phyloP scores from a whole-genome alignment of 495 filamentous ascomycete species.

The Neurospora cerealis region DNA sequence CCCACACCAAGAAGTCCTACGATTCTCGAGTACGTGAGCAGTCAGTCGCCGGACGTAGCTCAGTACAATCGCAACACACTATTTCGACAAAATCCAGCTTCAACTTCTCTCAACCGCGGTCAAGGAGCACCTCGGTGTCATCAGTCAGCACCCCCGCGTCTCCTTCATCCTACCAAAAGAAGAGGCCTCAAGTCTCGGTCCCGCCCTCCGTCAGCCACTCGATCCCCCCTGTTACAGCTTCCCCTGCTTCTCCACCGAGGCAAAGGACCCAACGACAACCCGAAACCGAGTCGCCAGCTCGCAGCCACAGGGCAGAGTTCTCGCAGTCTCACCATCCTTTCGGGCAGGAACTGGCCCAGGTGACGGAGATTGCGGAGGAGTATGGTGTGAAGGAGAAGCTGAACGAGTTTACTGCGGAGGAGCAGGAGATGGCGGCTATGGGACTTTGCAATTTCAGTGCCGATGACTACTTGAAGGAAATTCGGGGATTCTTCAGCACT shows the following conservation, averaged over 20 bases:
- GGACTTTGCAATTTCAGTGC: constrained; percentile 68
- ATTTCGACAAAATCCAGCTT: constrained; percentile 36
- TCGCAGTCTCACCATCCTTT: constrained; percentile 43
- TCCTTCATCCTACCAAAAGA: constrained; percentile 25
- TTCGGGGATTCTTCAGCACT: constrained; percentile 52
- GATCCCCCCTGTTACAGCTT: background rate
- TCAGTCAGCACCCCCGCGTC: constrained; percentile 24
- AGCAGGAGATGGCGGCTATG: constrained; percentile 49
- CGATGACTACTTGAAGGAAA: constrained; percentile 76
- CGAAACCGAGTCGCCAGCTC: constrained; percentile 6
- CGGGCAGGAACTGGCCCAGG: constrained; percentile 63
- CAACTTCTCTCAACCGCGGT: constrained; percentile 37
- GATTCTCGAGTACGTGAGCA: constrained; percentile 54
- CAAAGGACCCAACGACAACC: background rate
- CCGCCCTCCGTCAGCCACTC: constrained; percentile 20
- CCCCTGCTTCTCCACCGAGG: constrained; percentile 5
- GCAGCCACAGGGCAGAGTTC: constrained; percentile 18
- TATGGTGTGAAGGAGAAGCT: constrained; percentile 55
- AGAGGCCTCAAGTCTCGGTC: constrained; percentile 18
- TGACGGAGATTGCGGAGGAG: constrained; percentile 79
- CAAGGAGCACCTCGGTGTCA: constrained; percentile 28
- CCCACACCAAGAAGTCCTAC: constrained; percentile 68
- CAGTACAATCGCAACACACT: constrained; percentile 35
- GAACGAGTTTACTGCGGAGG: constrained; percentile 62
- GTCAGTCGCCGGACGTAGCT: constrained; percentile 37